phyloP scores from a whole-genome alignment of 257 asterid genomes.

The Capsicum rhomboideum region DNA sequence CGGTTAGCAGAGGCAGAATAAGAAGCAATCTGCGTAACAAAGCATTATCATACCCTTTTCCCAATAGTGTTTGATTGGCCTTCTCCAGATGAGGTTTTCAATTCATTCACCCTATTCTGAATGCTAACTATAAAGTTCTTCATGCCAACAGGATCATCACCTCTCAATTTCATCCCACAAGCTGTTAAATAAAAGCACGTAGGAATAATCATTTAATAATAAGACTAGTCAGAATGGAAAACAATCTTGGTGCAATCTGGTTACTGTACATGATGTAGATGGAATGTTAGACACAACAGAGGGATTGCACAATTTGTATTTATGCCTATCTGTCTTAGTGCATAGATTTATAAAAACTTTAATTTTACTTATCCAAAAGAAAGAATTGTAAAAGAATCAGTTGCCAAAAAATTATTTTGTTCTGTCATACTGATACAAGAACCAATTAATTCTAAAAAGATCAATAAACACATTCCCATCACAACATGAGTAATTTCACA shows the following conservation, averaged over 20 bases:
- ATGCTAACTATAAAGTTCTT: slow-evolving; percentile 65
- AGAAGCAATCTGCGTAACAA: background rate
- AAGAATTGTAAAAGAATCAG: too few species aligned
- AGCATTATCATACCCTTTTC: slow-evolving; percentile 54
- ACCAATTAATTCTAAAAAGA: too few species aligned
- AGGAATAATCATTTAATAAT: background rate
- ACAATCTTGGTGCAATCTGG: background rate
- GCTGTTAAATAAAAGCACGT: slow-evolving; percentile 32
- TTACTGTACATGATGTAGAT: background rate
- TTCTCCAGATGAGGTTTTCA: slow-evolving; percentile 56
- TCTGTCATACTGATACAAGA: too few species aligned
- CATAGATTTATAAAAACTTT: too few species aligned
- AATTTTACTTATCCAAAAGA: too few species aligned
- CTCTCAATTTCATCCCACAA: slow-evolving; percentile 95
- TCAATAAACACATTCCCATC: too few species aligned
- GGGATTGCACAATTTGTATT: background rate
- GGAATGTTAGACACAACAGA: background rate
- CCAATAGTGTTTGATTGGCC: slow-evolving; percentile 43
- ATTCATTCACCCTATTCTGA: slow-evolving; percentile 70
- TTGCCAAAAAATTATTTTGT: too few species aligned
- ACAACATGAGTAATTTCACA: too few species aligned
- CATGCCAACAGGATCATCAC: slow-evolving; percentile 92
- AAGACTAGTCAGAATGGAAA: background rate
- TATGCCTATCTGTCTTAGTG: background rate
- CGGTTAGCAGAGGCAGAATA: background rate